Evolutionary conservation across 2,329 filamentous ascomycete genomes (phyloP), one percentile per base, ranked within the genome.

Genomic region (Penicillium sp.): DNA sequence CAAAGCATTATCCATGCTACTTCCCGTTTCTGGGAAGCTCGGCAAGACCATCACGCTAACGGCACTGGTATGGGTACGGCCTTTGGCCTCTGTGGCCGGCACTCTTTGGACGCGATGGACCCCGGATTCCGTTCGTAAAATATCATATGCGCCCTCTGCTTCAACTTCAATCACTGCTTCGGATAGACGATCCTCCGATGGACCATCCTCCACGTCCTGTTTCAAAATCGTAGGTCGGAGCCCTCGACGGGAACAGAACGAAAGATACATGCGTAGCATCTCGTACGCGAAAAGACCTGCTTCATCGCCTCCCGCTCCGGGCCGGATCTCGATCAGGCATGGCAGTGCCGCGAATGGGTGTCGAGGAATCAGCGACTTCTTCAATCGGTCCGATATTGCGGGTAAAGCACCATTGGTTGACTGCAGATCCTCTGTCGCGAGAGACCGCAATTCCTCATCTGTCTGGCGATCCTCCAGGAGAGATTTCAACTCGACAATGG

Each of bases 61-160:
- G 13, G 93, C 93, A 70, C 90, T 95, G 11, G 95, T 99, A 74
- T 99, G 95, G 16, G 91, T 95, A 27, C 95, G 87, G 2, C 95
- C 95, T 71, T 91, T 93, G 64, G 82, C 90, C 74, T 99, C 95
- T 0, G 95, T 99, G 11, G 88, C 88, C 1, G 95, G 95, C 3
- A 99, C 88, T 26, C 95, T 87, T 79, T 99, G 95, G 0, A 99
- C 95, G 27, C 95, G 86, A 73, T 99, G 95, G 64, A 99, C 95
- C 31, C 95, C 95, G 3, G 93, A 91, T 76, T 99, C 95, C 66
- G 88, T 88, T 59, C 93, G 85, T 67, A 99, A 85, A 1, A 86
- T 70, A 58, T 89, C 90, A 75, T 96, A 99, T 22, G 92, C 88
- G 29, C 91, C 91, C 1, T 85, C 78, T 49, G 87, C 84, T 57